phyloP scores from a whole-genome alignment of 768 basidiomycete species.

The Gymnopilus dilepis region DNA sequence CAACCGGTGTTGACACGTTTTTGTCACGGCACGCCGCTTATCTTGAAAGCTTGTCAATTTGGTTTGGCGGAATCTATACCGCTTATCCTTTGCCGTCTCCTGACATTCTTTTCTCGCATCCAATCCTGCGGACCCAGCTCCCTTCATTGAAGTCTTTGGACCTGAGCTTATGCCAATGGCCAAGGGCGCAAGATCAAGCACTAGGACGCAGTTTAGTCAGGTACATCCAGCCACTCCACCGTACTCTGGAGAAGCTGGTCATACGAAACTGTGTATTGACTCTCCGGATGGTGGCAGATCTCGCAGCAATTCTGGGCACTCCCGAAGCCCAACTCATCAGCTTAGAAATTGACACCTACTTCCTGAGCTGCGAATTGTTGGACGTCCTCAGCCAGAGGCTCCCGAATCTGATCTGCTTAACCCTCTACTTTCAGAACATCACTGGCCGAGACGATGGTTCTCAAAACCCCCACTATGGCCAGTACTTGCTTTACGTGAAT shows the following conservation, averaged over 20 bases:
- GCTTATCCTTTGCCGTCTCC: not conserved
- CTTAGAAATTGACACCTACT: not conserved
- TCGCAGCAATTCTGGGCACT: not conserved
- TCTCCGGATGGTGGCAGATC: not conserved
- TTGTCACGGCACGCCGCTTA: not conserved
- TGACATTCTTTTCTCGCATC: constrained; percentile 9
- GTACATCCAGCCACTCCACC: not conserved
- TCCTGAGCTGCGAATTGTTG: constrained; percentile 6
- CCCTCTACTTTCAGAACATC: constrained; percentile 1
- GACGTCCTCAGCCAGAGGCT: constrained; percentile 2
- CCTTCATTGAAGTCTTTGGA: constrained; percentile 6
- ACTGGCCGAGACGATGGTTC: constrained; percentile 7
- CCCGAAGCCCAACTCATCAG: not conserved
- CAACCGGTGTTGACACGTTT: constrained; percentile 10
- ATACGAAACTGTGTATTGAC: constrained; percentile 8
- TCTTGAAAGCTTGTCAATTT: not conserved
- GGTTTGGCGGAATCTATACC: not conserved
- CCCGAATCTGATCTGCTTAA: not conserved
- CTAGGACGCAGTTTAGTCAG: not conserved
- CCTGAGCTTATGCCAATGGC: constrained; percentile 10
- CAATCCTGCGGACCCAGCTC: constrained; percentile 12
- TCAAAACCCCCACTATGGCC: not conserved
- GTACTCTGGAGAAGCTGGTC: not conserved
- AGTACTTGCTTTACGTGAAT: not conserved
- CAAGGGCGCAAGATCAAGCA: not conserved